phyloP scores from a whole-genome alignment of 1,284 basidiomycete species.

The Leccinum proximum region DNA sequence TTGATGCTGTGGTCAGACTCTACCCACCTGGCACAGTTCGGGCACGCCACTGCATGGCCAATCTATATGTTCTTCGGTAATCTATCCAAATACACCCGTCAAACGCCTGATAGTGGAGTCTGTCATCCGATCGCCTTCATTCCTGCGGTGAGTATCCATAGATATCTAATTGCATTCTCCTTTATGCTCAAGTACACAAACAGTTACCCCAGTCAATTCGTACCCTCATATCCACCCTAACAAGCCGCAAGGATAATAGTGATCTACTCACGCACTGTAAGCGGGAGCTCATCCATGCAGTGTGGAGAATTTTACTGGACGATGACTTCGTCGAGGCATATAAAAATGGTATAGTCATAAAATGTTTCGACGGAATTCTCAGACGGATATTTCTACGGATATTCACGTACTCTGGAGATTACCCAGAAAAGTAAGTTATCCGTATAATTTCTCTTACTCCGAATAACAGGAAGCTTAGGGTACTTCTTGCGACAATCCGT shows the following conservation, averaged over 20 bases:
- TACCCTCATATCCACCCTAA: neutral
- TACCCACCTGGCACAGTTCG: neutral
- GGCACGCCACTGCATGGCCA: neutral
- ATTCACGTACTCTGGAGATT: constrained; percentile 7
- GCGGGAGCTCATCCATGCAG: neutral
- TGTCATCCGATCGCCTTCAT: neutral
- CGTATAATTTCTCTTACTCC: neutral
- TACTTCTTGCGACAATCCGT: constrained; percentile 33
- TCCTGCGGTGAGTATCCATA: neutral
- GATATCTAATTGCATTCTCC: neutral
- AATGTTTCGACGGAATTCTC: neutral
- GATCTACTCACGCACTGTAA: neutral
- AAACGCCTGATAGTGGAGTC: neutral
- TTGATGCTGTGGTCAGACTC: constrained; percentile 8
- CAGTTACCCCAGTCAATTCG: neutral
- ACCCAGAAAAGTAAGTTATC: constrained; percentile 6
- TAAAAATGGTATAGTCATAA: neutral
- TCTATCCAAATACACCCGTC: constrained; percentile 5
- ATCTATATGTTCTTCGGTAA: neutral
- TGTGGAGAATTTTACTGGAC: neutral
- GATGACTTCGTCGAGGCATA: neutral
- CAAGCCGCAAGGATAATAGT: neutral
- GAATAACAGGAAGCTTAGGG: constrained; percentile 16
- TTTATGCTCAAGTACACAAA: neutral
- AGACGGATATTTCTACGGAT: neutral